phyloP scores from a whole-genome alignment of 768 basidiomycete genomes.

The Termitomyces sp. region DNA sequence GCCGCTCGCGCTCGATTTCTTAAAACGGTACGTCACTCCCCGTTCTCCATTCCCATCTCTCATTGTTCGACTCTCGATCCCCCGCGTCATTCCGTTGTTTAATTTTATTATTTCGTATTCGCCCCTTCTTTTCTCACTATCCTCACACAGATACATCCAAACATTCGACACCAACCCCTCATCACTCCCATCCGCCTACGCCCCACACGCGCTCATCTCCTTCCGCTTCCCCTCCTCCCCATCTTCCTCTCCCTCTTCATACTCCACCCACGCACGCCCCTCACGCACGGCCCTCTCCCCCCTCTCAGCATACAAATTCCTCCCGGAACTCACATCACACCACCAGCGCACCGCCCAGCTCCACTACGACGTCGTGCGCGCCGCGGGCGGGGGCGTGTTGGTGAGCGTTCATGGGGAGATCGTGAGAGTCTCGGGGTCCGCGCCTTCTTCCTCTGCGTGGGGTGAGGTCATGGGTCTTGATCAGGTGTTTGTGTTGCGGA shows the following conservation, averaged over 20 bases:
- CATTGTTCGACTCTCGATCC: too few relatives aligned
- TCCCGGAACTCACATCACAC: slow-evolving; percentile 7
- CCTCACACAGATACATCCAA: slow-evolving; percentile 18
- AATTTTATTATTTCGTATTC: too few relatives aligned
- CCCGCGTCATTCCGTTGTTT: too few relatives aligned
- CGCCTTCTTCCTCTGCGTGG: too few relatives aligned
- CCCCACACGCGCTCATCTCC: slow-evolving; percentile 22
- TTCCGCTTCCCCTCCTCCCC: slow-evolving; percentile 10
- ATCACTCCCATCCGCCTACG: slow-evolving; percentile 20
- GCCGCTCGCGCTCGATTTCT: slow-evolving; percentile 9
- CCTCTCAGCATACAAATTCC: slow-evolving; percentile 16
- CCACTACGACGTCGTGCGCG: slow-evolving; percentile 17
- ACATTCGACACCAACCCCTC: slow-evolving; percentile 21
- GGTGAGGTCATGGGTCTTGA: slow-evolving; percentile 12
- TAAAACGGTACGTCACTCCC: slow-evolving; percentile 6
- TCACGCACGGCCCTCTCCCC: background rate
- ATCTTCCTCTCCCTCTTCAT: background rate
- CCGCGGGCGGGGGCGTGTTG: slow-evolving; percentile 15
- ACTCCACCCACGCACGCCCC: too few relatives aligned
- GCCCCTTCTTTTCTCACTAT: too few relatives aligned
- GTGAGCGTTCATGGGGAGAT: slow-evolving; percentile 22
- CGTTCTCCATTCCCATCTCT: too few relatives aligned
- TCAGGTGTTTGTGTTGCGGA: slow-evolving; percentile 24
- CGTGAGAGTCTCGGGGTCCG: slow-evolving; percentile 3
- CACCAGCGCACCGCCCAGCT: slow-evolving; percentile 8